Percentiles rank a stretch among this genome's conserved stretches.
Evolutionary conservation across 805 yeast genomes (phyloP).

Genomic region (Metschnikowia vanudenii): DNA sequence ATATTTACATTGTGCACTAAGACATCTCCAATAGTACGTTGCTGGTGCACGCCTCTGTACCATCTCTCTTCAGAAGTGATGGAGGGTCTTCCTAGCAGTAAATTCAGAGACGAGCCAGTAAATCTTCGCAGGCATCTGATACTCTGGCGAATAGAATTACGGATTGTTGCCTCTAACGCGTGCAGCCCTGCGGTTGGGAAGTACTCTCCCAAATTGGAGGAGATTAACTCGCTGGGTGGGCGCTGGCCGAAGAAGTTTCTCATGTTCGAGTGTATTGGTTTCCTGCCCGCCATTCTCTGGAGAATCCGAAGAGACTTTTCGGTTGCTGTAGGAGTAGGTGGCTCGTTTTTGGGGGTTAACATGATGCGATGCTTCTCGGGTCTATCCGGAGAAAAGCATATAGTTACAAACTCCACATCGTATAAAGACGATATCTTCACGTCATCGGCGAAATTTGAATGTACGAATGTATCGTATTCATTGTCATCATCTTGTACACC

Average conservation of each 20-base stretch:
- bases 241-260: conserved; percentile 76
- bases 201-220: conserved; percentile 84
- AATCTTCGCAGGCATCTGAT: conserved; percentile 52
- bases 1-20: conserved; percentile 54
- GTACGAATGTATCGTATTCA: conserved; percentile 61
- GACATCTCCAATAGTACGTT: conserved; percentile 63
- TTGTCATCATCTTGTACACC: conserved; percentile 45
- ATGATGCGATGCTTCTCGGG: conserved; percentile 68
- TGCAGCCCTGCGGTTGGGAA: conserved; percentile 80
- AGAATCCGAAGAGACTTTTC: conserved; percentile 51
- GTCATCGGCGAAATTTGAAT: conserved; percentile 28
- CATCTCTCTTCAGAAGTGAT: conserved; percentile 16
- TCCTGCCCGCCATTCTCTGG: conserved; percentile 20
- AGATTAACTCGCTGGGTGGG: conserved; percentile 90
- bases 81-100: conserved; percentile 23
- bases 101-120: conserved; percentile 16
- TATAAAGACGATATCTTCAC: conserved; percentile 46
- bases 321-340: conserved; percentile 62
- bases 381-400: conserved; percentile 74
- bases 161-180: conserved; percentile 72
- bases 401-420: conserved; percentile 78
- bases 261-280: conserved; percentile 23
- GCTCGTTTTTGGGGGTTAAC: conserved; percentile 60
- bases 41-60: conserved; percentile 8
- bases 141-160: conserved; percentile 81